Evolutionary conservation across 352 stramenopile genomes (phyloP), one percentile per base, ranked within the genome.

Genomic region (Phytopythium mirpurense): DNA sequence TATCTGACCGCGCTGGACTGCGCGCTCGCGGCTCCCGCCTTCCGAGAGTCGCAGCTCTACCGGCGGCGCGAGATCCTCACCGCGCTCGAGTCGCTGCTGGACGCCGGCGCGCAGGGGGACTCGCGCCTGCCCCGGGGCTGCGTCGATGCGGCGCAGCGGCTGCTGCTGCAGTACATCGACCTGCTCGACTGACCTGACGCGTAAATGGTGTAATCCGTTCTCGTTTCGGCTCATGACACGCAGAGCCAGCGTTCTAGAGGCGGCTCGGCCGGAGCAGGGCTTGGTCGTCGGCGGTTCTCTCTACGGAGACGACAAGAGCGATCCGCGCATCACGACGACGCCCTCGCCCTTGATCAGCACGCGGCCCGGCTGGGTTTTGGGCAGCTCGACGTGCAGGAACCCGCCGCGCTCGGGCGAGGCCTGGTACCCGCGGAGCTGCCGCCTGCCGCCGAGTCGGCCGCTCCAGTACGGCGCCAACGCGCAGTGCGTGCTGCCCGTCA

Each of bases 401-500:
- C 70, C 66, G 44, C 63, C 63, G 15, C 70, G 70, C 2, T 44
- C 21, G 3, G 59, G 50, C 16, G 63, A 65, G 10, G 51, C 50
- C 44, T 82, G 71, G 21, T 60, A 57, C 0, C 60, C 69, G 10
- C 32, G 27, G 2, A 79, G 54, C 24, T 32, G 56, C 3, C 15
- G 54, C 48, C 72, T 75, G 24, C 41, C 27, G n/a, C 41, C 42
- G 9, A 77, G 34, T 5, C 60, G 32, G 11, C 15, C 4, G 12
- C 44, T 68, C 80, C 88, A 98, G 57, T 96, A 96, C 4, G 83
- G 73, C 3, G 69, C 83, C 2, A 97, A 63, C 9, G 65, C 74
- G 59, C 83, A 95, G 60, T 97, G 89, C 5, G 89, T 83, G 31
- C 76, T 95, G 10, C 90, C 92, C 3, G 88, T 97, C 2, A 97